These are phyloP conservation scores for Fraxinus ornus DNA, from an alignment of 305 asterid genomes.

Conservation along the genomic window DNA sequence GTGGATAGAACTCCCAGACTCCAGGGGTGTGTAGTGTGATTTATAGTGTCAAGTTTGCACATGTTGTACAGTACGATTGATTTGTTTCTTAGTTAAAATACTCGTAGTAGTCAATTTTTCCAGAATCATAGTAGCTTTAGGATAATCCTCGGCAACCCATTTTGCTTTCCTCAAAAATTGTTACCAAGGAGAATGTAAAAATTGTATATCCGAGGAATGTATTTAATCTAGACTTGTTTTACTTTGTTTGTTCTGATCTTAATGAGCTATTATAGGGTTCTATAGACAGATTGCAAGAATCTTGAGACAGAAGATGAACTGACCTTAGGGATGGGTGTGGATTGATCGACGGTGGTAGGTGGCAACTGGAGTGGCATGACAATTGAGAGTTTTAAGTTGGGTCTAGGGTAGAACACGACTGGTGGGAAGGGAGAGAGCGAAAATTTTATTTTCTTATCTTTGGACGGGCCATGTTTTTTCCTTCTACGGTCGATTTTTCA, in stretches of 20 bases:
- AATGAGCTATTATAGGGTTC: background rate
- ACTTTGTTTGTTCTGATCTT: background rate
- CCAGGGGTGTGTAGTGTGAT: background rate
- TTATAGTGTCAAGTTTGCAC: background rate
- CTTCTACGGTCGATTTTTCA: too few species aligned
- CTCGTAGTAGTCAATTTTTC: background rate
- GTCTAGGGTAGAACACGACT: too few species aligned
- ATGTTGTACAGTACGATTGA: background rate
- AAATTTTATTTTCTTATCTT: too few species aligned
- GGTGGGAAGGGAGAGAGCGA: too few species aligned
- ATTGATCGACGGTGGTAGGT: too few species aligned
- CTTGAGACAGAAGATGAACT: too few species aligned
- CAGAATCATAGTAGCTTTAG: background rate
- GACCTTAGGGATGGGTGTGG: too few species aligned
- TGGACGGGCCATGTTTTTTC: too few species aligned
- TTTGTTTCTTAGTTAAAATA: background rate
- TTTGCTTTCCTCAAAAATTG: background rate
- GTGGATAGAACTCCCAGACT: constrained; percentile 17
- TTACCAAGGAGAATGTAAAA: background rate
- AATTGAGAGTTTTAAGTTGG: too few species aligned
- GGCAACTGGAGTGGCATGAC: too few species aligned
- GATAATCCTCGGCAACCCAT: background rate
- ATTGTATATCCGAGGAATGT: background rate
- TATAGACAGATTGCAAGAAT: too few species aligned
- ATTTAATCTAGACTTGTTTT: background rate